A percentile compares a stretch with the other conserved stretches of the same genome.
Evolutionary conservation across 106 monocot species (phyloP).

Genomic region (Vanilla planifolia): DNA sequence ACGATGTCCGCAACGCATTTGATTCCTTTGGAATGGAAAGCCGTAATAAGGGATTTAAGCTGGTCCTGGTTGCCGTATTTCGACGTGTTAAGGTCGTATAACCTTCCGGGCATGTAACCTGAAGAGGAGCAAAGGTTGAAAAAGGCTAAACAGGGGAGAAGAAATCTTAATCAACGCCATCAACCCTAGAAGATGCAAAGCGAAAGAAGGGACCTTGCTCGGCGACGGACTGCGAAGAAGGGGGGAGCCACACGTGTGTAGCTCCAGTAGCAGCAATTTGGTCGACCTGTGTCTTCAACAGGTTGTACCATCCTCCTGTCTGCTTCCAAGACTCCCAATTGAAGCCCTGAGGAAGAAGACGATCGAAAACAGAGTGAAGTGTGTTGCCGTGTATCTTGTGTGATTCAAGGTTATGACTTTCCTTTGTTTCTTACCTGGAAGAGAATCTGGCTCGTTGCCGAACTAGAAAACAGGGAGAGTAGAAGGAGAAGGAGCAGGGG

Average conservation of each 20-base stretch:
- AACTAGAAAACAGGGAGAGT: neutral
- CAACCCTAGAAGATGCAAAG: no score
- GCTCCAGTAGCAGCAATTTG: slow-evolving; percentile 33
- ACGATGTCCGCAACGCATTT: slow-evolving; percentile 58
- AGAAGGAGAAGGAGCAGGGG: neutral
- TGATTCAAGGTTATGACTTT: neutral
- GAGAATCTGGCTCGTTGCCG: slow-evolving; percentile 16
- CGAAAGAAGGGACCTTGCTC: slow-evolving; percentile 36
- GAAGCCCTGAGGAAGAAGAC: slow-evolving; percentile 35
- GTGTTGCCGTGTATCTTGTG: neutral
- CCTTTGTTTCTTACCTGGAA: slow-evolving; percentile 9
- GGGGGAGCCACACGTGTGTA: slow-evolving; percentile 76
- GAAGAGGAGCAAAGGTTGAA: neutral
- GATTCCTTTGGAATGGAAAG: slow-evolving; percentile 42
- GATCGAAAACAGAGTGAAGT: neutral
- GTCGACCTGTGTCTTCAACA: slow-evolving; percentile 24
- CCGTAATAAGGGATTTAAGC: slow-evolving; percentile 43
- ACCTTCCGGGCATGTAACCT: slow-evolving; percentile 65
- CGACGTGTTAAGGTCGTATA: slow-evolving; percentile 46
- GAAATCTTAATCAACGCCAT: no score
- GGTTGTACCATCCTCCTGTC: slow-evolving; percentile 64
- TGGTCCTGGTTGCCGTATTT: slow-evolving; percentile 46
- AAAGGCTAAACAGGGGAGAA: no score
- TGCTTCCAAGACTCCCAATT: slow-evolving; percentile 81
- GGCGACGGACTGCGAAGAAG: slow-evolving; percentile 51